A percentile compares a stretch with the other conserved stretches of the same genome.
Conservation (phyloP, 176 grass and related monocot species). For the Triticum timopheevii region DNA sequence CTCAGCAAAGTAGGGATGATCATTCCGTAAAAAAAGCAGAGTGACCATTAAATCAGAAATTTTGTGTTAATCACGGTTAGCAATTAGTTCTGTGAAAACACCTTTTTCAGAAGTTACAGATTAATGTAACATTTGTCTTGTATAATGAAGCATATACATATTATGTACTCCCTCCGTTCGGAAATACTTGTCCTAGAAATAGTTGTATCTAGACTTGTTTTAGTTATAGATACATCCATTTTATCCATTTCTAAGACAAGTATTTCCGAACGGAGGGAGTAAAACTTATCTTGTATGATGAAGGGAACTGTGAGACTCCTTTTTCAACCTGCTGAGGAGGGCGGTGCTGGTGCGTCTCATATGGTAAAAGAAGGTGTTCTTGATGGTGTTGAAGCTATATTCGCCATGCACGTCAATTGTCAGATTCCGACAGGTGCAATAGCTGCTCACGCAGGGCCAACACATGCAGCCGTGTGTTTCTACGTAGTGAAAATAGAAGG, state of each 20-base stretch:
- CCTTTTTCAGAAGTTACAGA: background rate
- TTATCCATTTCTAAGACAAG: too few species aligned
- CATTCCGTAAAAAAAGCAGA: background rate
- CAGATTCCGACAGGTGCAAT: slow-evolving; percentile 51
- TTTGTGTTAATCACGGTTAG: background rate
- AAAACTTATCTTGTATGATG: slow-evolving; percentile 7
- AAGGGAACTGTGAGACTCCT: slow-evolving; percentile 89
- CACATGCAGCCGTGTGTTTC: slow-evolving; percentile 69
- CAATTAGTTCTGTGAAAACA: background rate
- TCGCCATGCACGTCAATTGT: slow-evolving; percentile 77
- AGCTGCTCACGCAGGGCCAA: slow-evolving; percentile 59
- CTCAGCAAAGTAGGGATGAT: background rate
- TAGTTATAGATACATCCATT: too few species aligned
- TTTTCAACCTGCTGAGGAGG: slow-evolving; percentile 96
- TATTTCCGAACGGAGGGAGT: too few species aligned
- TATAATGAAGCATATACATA: slow-evolving; percentile 28
- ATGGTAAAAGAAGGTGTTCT: slow-evolving; percentile 85
- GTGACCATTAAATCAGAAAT: background rate
- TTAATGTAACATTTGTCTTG: slow-evolving; percentile 9
- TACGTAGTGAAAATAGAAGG: slow-evolving; percentile 85
- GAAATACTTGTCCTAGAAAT: too few species aligned
- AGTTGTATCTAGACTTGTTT: too few species aligned
- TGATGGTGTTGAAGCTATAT: slow-evolving; percentile 67
- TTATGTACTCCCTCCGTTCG: too few species aligned
- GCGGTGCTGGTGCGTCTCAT: slow-evolving; percentile 85